Evolutionary conservation across 805 yeast species (phyloP), one percentile per base, ranked within the genome.

Genomic region (Zygosaccharomyces bailii): DNA sequence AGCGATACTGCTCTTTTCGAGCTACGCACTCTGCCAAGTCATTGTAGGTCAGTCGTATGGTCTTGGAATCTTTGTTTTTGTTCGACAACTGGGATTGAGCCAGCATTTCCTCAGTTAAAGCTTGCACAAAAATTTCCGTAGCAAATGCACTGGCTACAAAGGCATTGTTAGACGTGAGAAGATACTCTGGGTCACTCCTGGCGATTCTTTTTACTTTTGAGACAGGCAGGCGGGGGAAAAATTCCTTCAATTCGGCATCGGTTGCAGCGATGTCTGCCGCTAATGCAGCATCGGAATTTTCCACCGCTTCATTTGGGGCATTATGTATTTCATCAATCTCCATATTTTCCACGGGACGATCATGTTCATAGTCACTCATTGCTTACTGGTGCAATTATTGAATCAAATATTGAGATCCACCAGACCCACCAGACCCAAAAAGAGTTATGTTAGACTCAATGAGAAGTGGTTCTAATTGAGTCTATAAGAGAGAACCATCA

Each of bases 171-270:
- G 59, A 45, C 5, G 60, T 56, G n/a, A 55, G 30, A 8, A 49
- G 44, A 35, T 54, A 51, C 14, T 56, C 59, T 5, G 57, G 56
- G 34, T 58, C 63, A 11, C 53, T 48, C 21, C 49, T 50, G 23
- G 60, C 60, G n/a, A 58, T 51, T 34, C 46, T 52, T 44, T 57
- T 58, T 23, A 56, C 50, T 37, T 57, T 58, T 1, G 61, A 51
- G 18, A 58, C 45, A 7, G 63, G 61, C 5, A 58, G 38, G 27
- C 48, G 43, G 7, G 60, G 60, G 11, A 42, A 45, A 16, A 34
- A 46, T 40, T 37, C 32, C 35, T 46, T 48, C 24, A 45, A 20
- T 37, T 39, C 40, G 13, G 34, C 29, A 16, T 27, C 39, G 13
- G 40, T 24, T 4, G 18, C 34, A 1, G 45, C 38, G 16, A 39